Conservation (phyloP, 345 rosid species). For the Pseudoturritis turrita region DNA sequence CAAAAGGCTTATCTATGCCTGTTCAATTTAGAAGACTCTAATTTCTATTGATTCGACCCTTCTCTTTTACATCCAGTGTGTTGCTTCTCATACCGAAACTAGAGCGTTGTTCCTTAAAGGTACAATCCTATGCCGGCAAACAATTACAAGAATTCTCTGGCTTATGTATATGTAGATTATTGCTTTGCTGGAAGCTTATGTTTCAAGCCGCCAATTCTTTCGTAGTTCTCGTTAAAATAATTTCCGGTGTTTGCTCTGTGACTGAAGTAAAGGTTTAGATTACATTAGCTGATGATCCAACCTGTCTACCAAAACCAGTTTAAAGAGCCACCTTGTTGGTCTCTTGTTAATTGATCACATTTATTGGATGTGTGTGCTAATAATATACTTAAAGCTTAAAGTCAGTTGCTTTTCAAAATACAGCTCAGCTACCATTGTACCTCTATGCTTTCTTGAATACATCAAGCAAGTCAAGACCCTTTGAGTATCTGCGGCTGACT, state of each 20-base stretch:
- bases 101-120: conserved; percentile 41
- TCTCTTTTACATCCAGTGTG: conserved; percentile 33
- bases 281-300: not conserved
- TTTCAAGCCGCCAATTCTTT: not conserved
- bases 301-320: not conserved
- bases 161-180: not conserved
- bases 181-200: not conserved
- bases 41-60: not conserved
- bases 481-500: conserved; percentile 48
- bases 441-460: conserved; percentile 46
- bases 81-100: conserved; percentile 55
- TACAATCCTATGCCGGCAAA: conserved; percentile 23
- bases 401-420: conserved; percentile 11
- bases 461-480: conserved; percentile 29
- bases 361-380: not conserved
- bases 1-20: not conserved
- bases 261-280: not conserved
- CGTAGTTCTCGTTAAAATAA: not conserved
- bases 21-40: conserved; percentile 1
- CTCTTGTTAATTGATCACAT: not conserved
- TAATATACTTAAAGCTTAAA: not conserved
- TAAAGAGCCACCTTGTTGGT: not conserved
- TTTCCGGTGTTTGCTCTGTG: not conserved
- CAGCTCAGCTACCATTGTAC: conserved; percentile 48
- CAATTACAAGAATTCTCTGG: conserved; percentile 2